Evolutionary conservation across 2,329 filamentous ascomycete species (phyloP).

Genomic region (Rhinocladiella similis): DNA sequence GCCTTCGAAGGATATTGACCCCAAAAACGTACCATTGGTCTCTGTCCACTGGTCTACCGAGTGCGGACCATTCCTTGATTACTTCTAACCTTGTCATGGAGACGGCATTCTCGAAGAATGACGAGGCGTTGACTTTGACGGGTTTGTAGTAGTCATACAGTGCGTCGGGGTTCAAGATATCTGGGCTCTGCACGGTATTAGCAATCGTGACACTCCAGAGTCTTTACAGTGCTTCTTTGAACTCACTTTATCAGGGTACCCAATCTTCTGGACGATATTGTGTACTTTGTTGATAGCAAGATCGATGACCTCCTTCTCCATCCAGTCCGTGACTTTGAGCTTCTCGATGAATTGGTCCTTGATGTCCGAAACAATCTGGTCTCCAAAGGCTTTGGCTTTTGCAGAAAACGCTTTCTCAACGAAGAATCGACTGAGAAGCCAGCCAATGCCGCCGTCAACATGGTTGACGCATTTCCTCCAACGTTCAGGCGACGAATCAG

Average conservation of each 20-base stretch:
- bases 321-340: slow-evolving; percentile 62
- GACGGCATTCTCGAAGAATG: slow-evolving; percentile 61
- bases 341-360: slow-evolving; percentile 66
- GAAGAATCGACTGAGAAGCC: slow-evolving; percentile 71
- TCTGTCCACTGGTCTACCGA: slow-evolving; percentile 62
- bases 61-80: slow-evolving; percentile 54
- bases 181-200: slow-evolving; percentile 47
- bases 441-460: slow-evolving; percentile 61
- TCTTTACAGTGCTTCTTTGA: too few species aligned
- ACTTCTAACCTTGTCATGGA: slow-evolving; percentile 52
- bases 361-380: slow-evolving; percentile 70
- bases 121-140: slow-evolving; percentile 51
- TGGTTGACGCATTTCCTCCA: slow-evolving; percentile 65
- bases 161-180: slow-evolving; percentile 59
- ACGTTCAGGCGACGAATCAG: slow-evolving; percentile 62
- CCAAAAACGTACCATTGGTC: slow-evolving; percentile 53
- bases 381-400: slow-evolving; percentile 65
- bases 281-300: slow-evolving; percentile 65
- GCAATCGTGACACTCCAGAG: neutral
- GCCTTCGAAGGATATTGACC: too few species aligned
- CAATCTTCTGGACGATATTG: slow-evolving; percentile 68
- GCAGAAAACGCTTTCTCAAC: slow-evolving; percentile 65
- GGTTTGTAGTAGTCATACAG: slow-evolving; percentile 59
- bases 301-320: slow-evolving; percentile 61
- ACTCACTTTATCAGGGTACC: slow-evolving; percentile 56